phyloP scores from a whole-genome alignment of 805 yeast species.

The Candida ovalis region DNA sequence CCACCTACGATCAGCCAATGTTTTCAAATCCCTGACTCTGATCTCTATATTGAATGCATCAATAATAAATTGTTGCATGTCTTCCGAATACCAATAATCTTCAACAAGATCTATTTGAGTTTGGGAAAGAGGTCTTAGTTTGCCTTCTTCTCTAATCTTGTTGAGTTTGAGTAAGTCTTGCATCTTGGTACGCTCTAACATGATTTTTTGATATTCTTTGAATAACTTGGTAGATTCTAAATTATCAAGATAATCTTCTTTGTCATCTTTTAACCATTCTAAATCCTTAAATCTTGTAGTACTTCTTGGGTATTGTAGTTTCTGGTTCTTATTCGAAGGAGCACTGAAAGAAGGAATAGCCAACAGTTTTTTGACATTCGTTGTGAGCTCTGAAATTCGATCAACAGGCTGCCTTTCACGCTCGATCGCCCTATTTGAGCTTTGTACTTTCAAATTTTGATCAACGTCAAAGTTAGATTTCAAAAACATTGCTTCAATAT shows the following conservation, averaged over 20 bases:
- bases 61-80: slow-evolving; percentile 26
- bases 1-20: slow-evolving; percentile 74
- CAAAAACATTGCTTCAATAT: slow-evolving; percentile 19
- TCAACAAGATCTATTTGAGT: slow-evolving; percentile 34
- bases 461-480: slow-evolving; percentile 11
- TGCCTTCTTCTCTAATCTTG: slow-evolving; percentile 33
- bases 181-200: slow-evolving; percentile 39
- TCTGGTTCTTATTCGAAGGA: slow-evolving; percentile 8
- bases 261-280: slow-evolving; percentile 30
- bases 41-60: slow-evolving; percentile 53
- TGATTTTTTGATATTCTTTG: slow-evolving; percentile 40
- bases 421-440: too few relatives aligned
- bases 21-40: slow-evolving; percentile 59
- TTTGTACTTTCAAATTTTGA: slow-evolving; percentile 1
- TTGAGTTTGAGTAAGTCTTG: slow-evolving; percentile 33
- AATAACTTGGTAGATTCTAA: slow-evolving; percentile 30
- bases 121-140: slow-evolving; percentile 28
- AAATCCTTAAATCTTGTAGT: slow-evolving; percentile 26
- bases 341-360: background rate
- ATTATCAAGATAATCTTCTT: slow-evolving; percentile 29
- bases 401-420: too few relatives aligned
- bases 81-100: slow-evolving; percentile 29
- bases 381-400: background rate
- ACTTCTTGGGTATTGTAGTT: slow-evolving; percentile 4
- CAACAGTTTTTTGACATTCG: background rate